Percentiles rank a stretch among this genome's conserved stretches.
Conservation (phyloP, 2,329 filamentous ascomycete species). For the Trichoderma sp. region DNA sequence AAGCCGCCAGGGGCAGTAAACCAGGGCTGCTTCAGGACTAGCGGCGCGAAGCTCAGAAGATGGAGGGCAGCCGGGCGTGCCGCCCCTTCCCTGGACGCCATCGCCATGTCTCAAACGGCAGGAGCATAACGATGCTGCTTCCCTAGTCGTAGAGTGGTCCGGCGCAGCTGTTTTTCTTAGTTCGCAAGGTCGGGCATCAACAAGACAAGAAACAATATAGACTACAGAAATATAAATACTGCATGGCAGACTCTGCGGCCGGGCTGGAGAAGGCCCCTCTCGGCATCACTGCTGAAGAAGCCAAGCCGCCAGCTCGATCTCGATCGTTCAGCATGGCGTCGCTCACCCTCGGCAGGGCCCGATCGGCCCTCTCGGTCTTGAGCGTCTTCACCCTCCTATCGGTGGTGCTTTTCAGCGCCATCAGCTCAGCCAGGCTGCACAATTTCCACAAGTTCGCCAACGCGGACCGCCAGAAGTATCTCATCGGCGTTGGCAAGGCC, state of each 20-base stretch:
- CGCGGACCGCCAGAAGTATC: conserved; percentile 45
- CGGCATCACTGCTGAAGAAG: conserved; percentile 14
- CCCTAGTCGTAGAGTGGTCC: conserved; percentile 10
- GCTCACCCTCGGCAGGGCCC: conserved; percentile 11
- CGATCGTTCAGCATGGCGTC: conserved; percentile 24
- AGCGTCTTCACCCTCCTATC: conserved; percentile 26
- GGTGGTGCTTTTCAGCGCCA: conserved; percentile 27
- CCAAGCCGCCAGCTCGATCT: conserved; percentile 12
- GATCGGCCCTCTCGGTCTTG: conserved; percentile 18
- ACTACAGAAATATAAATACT: conserved; percentile 7
- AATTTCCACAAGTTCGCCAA: conserved; percentile 7
- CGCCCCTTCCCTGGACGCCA: conserved; percentile 16
- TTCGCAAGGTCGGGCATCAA: neutral
- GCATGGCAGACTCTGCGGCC: conserved; percentile 10
- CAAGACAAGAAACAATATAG: neutral
- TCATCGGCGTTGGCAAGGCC: conserved; percentile 60
- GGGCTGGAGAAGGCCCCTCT: conserved; percentile 21
- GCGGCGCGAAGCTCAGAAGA: neutral
- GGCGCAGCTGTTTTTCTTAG: neutral
- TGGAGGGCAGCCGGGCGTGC: conserved; percentile 25
- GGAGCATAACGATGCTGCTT: conserved; percentile 17
- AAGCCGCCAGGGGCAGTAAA: conserved; percentile 8
- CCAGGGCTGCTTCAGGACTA: neutral
- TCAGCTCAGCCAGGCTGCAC: conserved; percentile 9
- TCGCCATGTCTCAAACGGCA: conserved; percentile 24